Evolutionary conservation across 2,329 filamentous ascomycete species (phyloP).

Genomic region (Paecilomyces variotii): DNA sequence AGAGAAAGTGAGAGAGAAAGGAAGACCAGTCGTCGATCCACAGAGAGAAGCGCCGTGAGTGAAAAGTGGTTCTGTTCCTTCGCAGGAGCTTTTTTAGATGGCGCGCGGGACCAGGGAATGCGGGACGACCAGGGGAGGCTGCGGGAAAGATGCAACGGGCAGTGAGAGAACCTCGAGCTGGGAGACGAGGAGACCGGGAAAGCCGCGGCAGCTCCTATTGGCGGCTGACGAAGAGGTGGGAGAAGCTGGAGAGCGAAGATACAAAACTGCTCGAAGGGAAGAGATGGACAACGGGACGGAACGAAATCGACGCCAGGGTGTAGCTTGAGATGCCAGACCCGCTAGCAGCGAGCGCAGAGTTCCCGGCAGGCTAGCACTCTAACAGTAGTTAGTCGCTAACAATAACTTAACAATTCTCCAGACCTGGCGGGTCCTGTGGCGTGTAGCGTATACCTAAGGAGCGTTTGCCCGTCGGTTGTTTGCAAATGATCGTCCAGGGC

Average conservation of each 20-base stretch:
- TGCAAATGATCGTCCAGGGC: slow-evolving; percentile 12
- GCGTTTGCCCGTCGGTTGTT: slow-evolving; percentile 5
- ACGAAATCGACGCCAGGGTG: slow-evolving; percentile 17
- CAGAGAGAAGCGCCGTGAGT: neutral
- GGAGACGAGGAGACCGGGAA: neutral
- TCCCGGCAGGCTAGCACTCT: neutral
- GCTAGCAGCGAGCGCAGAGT: slow-evolving; percentile 9
- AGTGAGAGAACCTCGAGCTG: neutral
- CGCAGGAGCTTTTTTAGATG: neutral
- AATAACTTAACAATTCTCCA: neutral
- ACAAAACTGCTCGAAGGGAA: slow-evolving; percentile 2
- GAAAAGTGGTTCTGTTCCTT: neutral
- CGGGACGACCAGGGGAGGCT: neutral
- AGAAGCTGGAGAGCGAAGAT: neutral
- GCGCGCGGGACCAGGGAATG: neutral
- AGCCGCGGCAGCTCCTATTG: neutral
- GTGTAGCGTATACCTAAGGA: slow-evolving; percentile 8
- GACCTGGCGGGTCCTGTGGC: slow-evolving; percentile 8
- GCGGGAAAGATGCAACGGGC: neutral
- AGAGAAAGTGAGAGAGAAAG: neutral
- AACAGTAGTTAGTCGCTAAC: neutral
- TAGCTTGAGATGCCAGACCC: slow-evolving; percentile 18
- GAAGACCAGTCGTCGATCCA: neutral
- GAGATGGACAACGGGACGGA: slow-evolving; percentile 1
- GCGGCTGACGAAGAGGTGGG: neutral